Evolutionary conservation across 345 rosid species (phyloP).

Genomic region (Arabis alpina): DNA sequence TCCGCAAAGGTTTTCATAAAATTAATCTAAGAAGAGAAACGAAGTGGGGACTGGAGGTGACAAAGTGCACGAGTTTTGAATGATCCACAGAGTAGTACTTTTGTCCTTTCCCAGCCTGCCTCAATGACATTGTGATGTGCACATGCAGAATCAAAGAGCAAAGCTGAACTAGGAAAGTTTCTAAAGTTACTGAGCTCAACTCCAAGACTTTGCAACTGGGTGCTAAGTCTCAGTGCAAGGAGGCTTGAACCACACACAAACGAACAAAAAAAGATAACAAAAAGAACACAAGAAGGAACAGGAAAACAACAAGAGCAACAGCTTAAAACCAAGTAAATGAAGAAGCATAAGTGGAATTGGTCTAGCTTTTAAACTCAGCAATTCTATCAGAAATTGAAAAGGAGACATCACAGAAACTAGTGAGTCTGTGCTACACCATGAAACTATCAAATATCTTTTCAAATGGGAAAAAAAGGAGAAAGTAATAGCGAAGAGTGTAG

Average conservation of each 20-base stretch:
- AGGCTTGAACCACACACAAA: conserved; percentile 8
- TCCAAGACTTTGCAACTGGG: conserved; percentile 40
- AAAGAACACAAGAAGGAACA: conserved; percentile 1
- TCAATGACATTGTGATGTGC: conserved; percentile 37
- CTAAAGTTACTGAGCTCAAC: conserved; percentile 26
- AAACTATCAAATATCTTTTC: conserved; percentile 16
- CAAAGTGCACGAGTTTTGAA: background rate
- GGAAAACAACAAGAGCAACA: conserved; percentile 9
- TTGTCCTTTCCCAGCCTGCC: conserved; percentile 40
- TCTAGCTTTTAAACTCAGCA: conserved; percentile 18
- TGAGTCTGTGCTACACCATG: background rate
- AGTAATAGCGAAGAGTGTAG: background rate
- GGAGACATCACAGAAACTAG: conserved; percentile 17
- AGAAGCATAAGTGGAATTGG: conserved; percentile 12
- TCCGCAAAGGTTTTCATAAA: conserved; percentile 19
- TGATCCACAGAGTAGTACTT: conserved; percentile 19
- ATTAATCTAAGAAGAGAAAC: background rate
- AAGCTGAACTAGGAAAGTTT: conserved; percentile 33
- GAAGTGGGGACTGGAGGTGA: background rate
- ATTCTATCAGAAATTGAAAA: background rate
- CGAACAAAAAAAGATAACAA: background rate
- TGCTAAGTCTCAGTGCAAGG: conserved; percentile 32
- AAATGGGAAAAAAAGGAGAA: conserved; percentile 1
- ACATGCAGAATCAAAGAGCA: conserved; percentile 39
- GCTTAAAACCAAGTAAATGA: conserved; percentile 14